phyloP scores from a whole-genome alignment of 2,329 filamentous ascomycete genomes.

The Davidsoniella eucalypti region DNA sequence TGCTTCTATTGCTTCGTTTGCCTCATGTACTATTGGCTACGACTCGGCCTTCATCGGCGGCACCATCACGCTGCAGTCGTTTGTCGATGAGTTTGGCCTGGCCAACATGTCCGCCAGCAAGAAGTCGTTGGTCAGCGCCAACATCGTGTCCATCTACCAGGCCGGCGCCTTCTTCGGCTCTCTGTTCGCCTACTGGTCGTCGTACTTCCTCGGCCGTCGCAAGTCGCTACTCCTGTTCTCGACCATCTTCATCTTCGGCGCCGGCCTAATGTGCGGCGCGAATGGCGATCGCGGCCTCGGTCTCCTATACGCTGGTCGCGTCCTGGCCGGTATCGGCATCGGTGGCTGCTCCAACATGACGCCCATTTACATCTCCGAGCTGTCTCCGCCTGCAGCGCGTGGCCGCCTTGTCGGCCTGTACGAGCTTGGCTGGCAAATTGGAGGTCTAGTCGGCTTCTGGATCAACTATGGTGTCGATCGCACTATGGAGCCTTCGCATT shows the following conservation, averaged over 20 bases:
- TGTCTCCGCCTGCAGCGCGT: constrained; percentile 44
- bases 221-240: constrained; percentile 45
- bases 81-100: constrained; percentile 46
- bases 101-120: constrained; percentile 27
- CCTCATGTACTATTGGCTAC: constrained; percentile 33
- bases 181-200: constrained; percentile 48
- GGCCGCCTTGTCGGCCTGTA: constrained; percentile 50
- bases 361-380: constrained; percentile 44
- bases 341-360: constrained; percentile 47
- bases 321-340: constrained; percentile 46
- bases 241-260: constrained; percentile 50
- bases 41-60: constrained; percentile 65
- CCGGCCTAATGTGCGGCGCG: constrained; percentile 31
- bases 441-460: constrained; percentile 48
- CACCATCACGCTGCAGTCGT: constrained; percentile 41
- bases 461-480: constrained; percentile 55
- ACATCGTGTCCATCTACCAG: constrained; percentile 65
- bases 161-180: constrained; percentile 72
- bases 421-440: constrained; percentile 48
- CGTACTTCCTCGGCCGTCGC: constrained; percentile 51
- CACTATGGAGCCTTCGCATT: constrained; percentile 50
- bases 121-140: constrained; percentile 48
- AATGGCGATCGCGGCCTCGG: constrained; percentile 52
- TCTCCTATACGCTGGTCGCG: constrained; percentile 43
- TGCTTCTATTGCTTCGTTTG: constrained; percentile 37